Evolutionary conservation across 2,329 filamentous ascomycete species (phyloP).

Genomic region (Waltergamsia citrina): DNA sequence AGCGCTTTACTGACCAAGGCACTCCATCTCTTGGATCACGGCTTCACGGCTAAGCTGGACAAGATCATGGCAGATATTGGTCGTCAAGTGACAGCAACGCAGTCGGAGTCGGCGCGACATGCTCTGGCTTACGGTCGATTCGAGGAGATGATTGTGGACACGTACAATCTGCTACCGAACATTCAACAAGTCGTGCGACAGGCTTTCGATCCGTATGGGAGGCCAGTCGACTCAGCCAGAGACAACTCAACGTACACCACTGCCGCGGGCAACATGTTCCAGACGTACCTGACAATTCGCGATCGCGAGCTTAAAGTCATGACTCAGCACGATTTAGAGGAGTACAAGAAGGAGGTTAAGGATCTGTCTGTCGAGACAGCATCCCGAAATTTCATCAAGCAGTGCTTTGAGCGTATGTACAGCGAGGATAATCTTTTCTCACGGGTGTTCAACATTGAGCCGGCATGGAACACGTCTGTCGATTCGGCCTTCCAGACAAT

Average conservation of each 20-base stretch:
- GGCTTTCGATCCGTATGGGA: constrained; percentile 43
- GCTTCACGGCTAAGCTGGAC: constrained; percentile 41
- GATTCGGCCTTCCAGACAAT: constrained; percentile 42
- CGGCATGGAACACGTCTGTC: constrained; percentile 37
- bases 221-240: constrained; percentile 28
- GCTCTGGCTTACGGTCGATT: constrained; percentile 52
- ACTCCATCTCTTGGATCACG: constrained; percentile 51
- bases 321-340: constrained; percentile 42
- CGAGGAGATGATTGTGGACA: constrained; percentile 46
- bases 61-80: constrained; percentile 45
- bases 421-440: constrained; percentile 43
- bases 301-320: constrained; percentile 44
- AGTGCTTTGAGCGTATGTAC: constrained; percentile 48
- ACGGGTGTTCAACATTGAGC: constrained; percentile 46
- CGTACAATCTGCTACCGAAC: constrained; percentile 46
- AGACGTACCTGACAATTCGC: constrained; percentile 40
- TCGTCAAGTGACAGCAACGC: constrained; percentile 41
- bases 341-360: constrained; percentile 43
- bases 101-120: constrained; percentile 49
- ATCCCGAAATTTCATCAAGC: constrained; percentile 48
- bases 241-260: constrained; percentile 38
- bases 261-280: constrained; percentile 44
- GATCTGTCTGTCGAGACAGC: constrained; percentile 42
- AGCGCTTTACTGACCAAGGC: constrained; percentile 65
- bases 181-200: constrained; percentile 40